phyloP scores from a whole-genome alignment of 495 filamentous ascomycete species.

The Tetracladium marchalianum region DNA sequence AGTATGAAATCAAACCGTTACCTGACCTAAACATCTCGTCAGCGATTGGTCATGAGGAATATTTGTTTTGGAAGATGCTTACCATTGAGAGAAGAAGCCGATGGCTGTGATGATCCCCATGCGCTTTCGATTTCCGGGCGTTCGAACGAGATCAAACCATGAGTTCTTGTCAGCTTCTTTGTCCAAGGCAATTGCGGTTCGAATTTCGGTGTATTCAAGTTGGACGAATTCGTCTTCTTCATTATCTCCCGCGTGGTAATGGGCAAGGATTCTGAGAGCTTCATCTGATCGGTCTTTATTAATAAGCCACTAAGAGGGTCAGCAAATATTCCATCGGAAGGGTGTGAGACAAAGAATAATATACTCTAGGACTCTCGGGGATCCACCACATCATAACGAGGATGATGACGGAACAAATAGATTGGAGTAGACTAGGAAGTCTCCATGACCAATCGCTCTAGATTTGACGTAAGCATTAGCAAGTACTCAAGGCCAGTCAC shows the following conservation, averaged over 20 bases:
- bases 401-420: conserved; percentile 38
- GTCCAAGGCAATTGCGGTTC: conserved; percentile 36
- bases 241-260: conserved; percentile 49
- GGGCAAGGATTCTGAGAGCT: conserved; percentile 46
- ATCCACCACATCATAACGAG: conserved; percentile 44
- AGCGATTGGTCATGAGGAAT: no score
- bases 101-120: conserved; percentile 20
- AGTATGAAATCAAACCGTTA: conserved; percentile 11
- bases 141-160: conserved; percentile 49
- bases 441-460: conserved; percentile 40
- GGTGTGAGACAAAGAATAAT: neutral
- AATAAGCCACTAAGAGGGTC: conserved; percentile 57
- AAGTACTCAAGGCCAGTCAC: no score
- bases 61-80: no score
- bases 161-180: conserved; percentile 6
- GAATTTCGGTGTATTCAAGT: conserved; percentile 48
- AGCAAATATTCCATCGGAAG: conserved; percentile 21
- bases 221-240: conserved; percentile 44
- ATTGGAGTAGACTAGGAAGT: conserved; percentile 42
- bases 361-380: conserved; percentile 14
- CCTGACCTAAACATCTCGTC: no score
- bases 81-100: conserved; percentile 29
- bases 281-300: conserved; percentile 54
- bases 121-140: conserved; percentile 22
- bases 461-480: no score